phyloP scores from a whole-genome alignment of 2,329 filamentous ascomycete genomes.

The Verticillium klebahnii region DNA sequence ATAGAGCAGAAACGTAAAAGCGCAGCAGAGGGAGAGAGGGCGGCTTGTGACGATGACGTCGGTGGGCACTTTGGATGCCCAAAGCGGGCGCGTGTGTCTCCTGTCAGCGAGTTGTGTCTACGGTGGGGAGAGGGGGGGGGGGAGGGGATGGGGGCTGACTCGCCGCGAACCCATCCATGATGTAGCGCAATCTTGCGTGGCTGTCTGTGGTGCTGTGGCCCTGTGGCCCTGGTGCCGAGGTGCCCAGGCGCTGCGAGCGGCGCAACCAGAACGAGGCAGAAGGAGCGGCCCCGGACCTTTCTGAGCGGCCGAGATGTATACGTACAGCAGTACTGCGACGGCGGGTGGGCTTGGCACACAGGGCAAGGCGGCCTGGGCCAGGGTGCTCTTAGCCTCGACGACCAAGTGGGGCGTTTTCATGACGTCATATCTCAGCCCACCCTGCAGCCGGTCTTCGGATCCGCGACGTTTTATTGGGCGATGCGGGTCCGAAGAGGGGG shows the following conservation, averaged over 20 bases:
- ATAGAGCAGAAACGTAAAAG: not conserved
- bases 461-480: not conserved
- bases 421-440: not conserved
- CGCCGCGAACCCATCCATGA: not conserved
- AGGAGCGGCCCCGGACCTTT: not conserved
- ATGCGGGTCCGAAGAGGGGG: not conserved
- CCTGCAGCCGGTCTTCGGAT: not conserved
- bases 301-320: not conserved
- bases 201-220: not conserved
- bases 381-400: not conserved
- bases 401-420: not conserved
- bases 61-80: not conserved
- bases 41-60: not conserved
- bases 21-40: not conserved
- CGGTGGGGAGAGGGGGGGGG: too few relatives aligned
- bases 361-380: not conserved
- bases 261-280: too few relatives aligned
- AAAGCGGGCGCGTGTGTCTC: not conserved
- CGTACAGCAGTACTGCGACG: not conserved
- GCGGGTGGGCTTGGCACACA: not conserved
- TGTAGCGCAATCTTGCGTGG: not conserved
- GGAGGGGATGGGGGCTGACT: not conserved
- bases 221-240: not conserved
- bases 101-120: not conserved
- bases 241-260: not conserved